Base-by-base conservation (phyloP, 2,329 filamentous ascomycete species). In the Penicillium sp. region DNA sequence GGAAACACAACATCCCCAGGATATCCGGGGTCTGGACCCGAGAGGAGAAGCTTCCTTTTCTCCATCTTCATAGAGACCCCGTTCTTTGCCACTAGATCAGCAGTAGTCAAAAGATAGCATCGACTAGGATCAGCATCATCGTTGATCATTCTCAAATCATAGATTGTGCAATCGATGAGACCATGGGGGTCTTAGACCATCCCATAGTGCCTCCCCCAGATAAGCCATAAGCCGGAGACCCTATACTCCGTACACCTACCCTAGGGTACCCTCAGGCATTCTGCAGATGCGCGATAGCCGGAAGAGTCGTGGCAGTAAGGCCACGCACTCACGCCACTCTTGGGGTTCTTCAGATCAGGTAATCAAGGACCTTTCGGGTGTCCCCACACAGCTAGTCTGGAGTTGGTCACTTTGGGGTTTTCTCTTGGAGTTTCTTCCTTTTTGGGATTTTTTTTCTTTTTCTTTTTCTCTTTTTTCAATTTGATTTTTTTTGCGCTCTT, bases 311-410 rank as follows among this genome's bases (percentile, higher is more conserved):
- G n/a, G n/a, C n/a, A n/a, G 23, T 40, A 58, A 54, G 58, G 53
- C 53, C 61, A 63, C 61, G 63, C 63, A 64, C 63, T 62, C 60
- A 63, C 60, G 58, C 62, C 56, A 61, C 54, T 59, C 58, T 28
- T 28, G 34, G 54, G 33, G 52, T 57, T 63, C 56, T 61, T 63
- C 61, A 63, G 43, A 43, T 55, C 48, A 48, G 29, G 34, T 58
- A 55, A 56, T 54, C 48, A 46, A 54, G 55, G 52, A 56, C 55
- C 58, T 60, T 58, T 39, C 49, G 46, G 28, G 52, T 53, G 56
- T 56, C 59, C 48, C 57, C 61, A 62, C 62, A 56, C n/a, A n/a
- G n/a, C n/a, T n/a, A n/a, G n/a, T n/a, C 48, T 51, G 51, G 21
- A 46, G 42, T 49, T 48, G 47, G 19, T 16, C 19, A 16, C 39